These are phyloP conservation scores for Saposhnikovia divaricata DNA, from an alignment of 129 eudicot species.

Conservation along the genomic window DNA sequence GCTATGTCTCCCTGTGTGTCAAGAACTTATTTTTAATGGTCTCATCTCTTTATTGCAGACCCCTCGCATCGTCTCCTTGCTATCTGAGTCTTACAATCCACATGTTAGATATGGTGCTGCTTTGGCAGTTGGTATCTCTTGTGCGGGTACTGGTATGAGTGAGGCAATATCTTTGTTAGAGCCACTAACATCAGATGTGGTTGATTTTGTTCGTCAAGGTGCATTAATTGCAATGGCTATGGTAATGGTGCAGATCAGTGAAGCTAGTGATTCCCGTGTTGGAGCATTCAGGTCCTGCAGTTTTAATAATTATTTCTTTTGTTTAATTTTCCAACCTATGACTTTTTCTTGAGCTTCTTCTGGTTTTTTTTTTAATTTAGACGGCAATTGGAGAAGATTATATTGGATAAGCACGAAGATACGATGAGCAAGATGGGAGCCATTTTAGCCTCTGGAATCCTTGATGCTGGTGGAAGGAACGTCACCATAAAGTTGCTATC, in stretches of 20 bases:
- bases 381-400: conserved; percentile 87
- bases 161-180: conserved; percentile 96
- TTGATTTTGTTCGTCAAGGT: conserved; percentile 97
- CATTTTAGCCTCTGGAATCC: conserved; percentile 90
- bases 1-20: not conserved
- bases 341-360: not conserved
- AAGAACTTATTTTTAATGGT: not conserved
- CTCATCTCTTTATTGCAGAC: conserved; percentile 39
- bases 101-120: conserved; percentile 99
- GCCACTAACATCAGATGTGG: conserved; percentile 93
- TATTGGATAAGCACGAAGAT: conserved; percentile 95
- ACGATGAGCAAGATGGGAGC: conserved; percentile 99
- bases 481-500: conserved; percentile 86
- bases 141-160: conserved; percentile 94
- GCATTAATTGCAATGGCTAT: conserved; percentile 98
- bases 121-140: conserved; percentile 92
- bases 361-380: conserved; percentile 19
- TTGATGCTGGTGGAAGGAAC: conserved; percentile 97
- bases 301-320: not conserved
- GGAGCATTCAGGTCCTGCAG: conserved; percentile 71
- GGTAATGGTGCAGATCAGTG: conserved; percentile 97
- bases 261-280: conserved; percentile 96
- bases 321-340: not conserved
- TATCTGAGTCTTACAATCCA: conserved; percentile 90
- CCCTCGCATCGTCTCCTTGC: conserved; percentile 74